Evolutionary conservation across 2,329 filamentous ascomycete species (phyloP).

Genomic region (Cercospora janseana): DNA sequence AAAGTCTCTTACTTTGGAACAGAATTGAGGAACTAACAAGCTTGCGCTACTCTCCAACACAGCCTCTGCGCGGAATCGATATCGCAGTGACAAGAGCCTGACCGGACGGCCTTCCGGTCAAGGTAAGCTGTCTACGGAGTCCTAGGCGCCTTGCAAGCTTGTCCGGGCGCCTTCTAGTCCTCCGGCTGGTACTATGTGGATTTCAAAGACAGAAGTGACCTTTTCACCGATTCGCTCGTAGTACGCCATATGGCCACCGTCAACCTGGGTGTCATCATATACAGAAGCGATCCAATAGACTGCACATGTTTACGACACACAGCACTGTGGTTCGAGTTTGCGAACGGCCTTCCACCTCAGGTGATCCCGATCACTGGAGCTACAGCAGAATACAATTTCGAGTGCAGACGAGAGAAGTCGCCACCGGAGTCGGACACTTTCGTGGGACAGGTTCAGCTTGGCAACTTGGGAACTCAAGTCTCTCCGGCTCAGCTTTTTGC

Average conservation of each 20-base stretch:
- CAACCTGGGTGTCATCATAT: neutral
- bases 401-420: neutral
- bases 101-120: too few species aligned
- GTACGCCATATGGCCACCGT: neutral
- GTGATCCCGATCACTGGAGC: neutral
- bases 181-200: neutral
- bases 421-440: constrained; percentile 18
- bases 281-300: constrained; percentile 1
- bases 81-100: too few species aligned
- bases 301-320: constrained; percentile 2
- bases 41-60: too few species aligned
- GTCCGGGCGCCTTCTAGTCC: too few species aligned
- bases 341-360: neutral
- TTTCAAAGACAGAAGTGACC: neutral
- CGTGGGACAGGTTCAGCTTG: constrained; percentile 16
- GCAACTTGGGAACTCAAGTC: neutral
- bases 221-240: neutral
- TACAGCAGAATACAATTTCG: constrained; percentile 11
- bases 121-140: too few species aligned
- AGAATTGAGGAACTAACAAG: too few species aligned
- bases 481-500: neutral
- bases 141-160: too few species aligned
- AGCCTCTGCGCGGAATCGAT: too few species aligned
- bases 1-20: too few species aligned
- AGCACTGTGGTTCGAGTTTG: neutral